phyloP scores from a whole-genome alignment of 495 filamentous ascomycete genomes.

The Staphylotrichum longicolle region DNA sequence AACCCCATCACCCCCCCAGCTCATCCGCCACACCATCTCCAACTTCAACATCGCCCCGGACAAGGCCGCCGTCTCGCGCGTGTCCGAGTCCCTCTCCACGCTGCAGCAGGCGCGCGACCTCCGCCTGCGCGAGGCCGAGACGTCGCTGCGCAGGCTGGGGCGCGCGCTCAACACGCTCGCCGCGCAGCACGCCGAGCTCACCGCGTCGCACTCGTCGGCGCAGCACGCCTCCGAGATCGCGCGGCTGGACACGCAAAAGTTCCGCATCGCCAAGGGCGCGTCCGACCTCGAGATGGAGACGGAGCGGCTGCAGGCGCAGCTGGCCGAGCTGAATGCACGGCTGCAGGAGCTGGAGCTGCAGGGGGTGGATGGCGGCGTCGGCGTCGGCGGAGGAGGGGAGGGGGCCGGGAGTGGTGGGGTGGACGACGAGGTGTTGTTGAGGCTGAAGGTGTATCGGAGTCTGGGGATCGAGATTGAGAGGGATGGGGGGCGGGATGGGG shows the following conservation, averaged over 20 bases:
- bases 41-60: constrained; percentile 95
- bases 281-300: constrained; percentile 88
- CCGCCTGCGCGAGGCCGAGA: constrained; percentile 68
- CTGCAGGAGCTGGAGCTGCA: constrained; percentile 82
- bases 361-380: constrained; percentile 61
- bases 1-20: constrained; percentile 44
- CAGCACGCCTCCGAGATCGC: constrained; percentile 79
- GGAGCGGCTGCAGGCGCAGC: constrained; percentile 78
- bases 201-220: constrained; percentile 65
- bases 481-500: constrained; percentile 63
- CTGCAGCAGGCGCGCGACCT: constrained; percentile 75
- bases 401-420: constrained; percentile 42
- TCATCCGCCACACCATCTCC: constrained; percentile 82
- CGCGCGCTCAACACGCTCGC: constrained; percentile 67
- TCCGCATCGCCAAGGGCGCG: constrained; percentile 84
- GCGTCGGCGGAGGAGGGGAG: constrained; percentile 25
- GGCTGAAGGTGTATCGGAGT: constrained; percentile 86
- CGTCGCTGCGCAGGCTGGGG: constrained; percentile 67
- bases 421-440: constrained; percentile 59
- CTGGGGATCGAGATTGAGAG: constrained; percentile 86
- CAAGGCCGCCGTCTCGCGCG: constrained; percentile 79
- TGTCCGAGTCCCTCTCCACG: constrained; percentile 75
- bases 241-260: constrained; percentile 88
- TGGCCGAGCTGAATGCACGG: constrained; percentile 69
- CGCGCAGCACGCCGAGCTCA: constrained; percentile 67